Evolutionary conservation across 768 basidiomycete species (phyloP).

Genomic region (Imleria badia): DNA sequence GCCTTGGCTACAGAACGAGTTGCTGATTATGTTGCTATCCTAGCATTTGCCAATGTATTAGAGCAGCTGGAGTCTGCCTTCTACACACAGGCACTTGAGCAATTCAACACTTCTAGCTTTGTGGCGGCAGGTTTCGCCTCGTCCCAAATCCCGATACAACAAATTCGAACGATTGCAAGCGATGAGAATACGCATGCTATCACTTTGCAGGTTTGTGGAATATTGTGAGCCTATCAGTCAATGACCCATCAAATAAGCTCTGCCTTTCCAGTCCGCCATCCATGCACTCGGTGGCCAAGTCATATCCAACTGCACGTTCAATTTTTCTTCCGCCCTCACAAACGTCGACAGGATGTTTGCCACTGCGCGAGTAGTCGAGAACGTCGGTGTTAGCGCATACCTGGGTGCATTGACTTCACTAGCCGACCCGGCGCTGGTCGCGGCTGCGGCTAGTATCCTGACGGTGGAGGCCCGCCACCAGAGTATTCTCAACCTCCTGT

Average conservation of each 20-base stretch:
- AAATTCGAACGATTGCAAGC: conserved; percentile 54
- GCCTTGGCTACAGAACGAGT: background rate
- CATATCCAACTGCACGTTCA: conserved; percentile 61
- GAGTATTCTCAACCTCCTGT: conserved; percentile 71
- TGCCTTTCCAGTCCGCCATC: conserved; percentile 41
- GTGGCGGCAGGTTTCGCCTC: conserved; percentile 60
- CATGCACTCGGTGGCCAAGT: conserved; percentile 53
- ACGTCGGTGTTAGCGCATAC: conserved; percentile 74
- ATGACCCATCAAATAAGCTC: background rate
- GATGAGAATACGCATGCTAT: conserved; percentile 65
- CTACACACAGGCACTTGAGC: conserved; percentile 62
- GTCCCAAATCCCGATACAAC: conserved; percentile 53
- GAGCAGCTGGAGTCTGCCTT: conserved; percentile 73
- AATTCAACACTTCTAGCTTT: conserved; percentile 68
- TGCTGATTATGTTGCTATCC: background rate
- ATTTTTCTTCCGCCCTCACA: conserved; percentile 60
- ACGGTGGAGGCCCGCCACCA: conserved; percentile 85
- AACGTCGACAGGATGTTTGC: conserved; percentile 70
- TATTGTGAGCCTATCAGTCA: no score
- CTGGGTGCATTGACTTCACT: conserved; percentile 70
- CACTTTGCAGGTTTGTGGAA: conserved; percentile 49
- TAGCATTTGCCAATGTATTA: conserved; percentile 75
- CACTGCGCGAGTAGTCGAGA: conserved; percentile 72
- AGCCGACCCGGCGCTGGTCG: conserved; percentile 56
- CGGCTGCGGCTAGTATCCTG: conserved; percentile 70